These are phyloP conservation scores for Botrytis porri DNA, from an alignment of 2,329 filamentous ascomycete species.

Conservation along the genomic window DNA sequence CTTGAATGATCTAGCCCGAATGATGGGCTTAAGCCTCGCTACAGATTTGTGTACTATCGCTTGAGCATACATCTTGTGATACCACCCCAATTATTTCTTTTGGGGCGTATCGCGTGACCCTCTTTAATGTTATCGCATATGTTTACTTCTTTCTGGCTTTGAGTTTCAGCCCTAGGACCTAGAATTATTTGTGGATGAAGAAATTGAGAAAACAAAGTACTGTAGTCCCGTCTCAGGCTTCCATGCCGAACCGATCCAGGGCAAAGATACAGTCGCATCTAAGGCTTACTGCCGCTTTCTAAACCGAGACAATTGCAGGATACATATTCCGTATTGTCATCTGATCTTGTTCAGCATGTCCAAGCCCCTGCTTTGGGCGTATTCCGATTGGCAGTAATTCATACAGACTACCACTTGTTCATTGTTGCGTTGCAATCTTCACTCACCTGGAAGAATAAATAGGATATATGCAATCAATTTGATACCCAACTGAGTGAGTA, in stretches of 20 bases:
- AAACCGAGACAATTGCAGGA: not conserved
- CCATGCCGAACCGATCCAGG: constrained; percentile 1
- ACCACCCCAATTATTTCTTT: not conserved
- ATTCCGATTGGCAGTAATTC: constrained; percentile 2
- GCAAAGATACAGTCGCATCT: not conserved
- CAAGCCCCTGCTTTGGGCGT: not conserved
- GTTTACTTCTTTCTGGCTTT: not conserved
- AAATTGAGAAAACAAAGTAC: not conserved
- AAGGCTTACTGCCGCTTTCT: not conserved
- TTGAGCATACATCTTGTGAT: not conserved
- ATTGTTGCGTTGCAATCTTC: not conserved
- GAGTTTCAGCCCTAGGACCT: constrained; percentile 3
- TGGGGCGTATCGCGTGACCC: not conserved
- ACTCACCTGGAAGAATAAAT: not conserved
- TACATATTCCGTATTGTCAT: not conserved
- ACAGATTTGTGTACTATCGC: not conserved
- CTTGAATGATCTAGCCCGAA: not conserved
- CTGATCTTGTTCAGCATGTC: not conserved
- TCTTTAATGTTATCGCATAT: not conserved
- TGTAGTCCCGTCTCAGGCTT: not conserved
- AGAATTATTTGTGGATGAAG: not conserved
- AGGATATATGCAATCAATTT: not conserved
- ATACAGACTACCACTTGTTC: not conserved
- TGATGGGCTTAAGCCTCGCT: not conserved
- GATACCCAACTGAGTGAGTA: not conserved